These are phyloP conservation scores for Stropharia rugosoannulata DNA, from an alignment of 768 basidiomycete species.

Conservation along the genomic window DNA sequence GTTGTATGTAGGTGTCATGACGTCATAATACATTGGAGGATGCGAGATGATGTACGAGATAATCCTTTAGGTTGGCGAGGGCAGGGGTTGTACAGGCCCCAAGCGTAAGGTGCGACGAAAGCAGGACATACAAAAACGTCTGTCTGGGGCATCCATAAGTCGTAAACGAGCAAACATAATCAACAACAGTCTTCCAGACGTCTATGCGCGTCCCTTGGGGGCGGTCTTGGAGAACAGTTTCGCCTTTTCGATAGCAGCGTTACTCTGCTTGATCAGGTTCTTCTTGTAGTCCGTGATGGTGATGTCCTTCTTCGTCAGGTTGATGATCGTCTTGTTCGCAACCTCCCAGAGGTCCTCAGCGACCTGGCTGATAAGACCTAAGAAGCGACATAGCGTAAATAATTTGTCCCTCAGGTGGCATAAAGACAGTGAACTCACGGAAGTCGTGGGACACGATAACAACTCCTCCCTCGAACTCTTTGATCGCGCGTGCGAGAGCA, in stretches of 20 bases:
- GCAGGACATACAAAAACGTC: too few species aligned
- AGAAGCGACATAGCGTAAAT: neutral
- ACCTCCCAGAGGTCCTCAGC: conserved; percentile 99
- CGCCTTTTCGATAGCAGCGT: conserved; percentile 87
- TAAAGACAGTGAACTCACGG: conserved; percentile 53
- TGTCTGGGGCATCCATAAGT: too few species aligned
- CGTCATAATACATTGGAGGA: too few species aligned
- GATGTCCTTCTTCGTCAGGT: conserved; percentile 89
- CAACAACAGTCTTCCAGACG: neutral
- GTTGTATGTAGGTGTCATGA: too few species aligned
- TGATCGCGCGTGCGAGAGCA: conserved; percentile 92
- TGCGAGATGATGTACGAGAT: too few species aligned
- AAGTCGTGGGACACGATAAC: conserved; percentile 99
- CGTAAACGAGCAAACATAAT: too few species aligned
- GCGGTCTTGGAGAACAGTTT: conserved; percentile 89
- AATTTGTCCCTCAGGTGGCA: neutral
- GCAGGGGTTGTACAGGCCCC: too few species aligned
- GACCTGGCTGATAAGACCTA: conserved; percentile 94
- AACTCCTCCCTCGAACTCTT: conserved; percentile 96
- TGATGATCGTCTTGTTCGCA: conserved; percentile 88
- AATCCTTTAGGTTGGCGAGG: too few species aligned
- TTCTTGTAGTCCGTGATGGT: conserved; percentile 94
- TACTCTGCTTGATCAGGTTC: conserved; percentile 78
- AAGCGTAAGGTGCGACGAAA: too few species aligned
- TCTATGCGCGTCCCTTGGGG: conserved; percentile 64